Evolutionary conservation across 208 protist genomes (phyloP).

Genomic region (Trypanosoma avium): DNA sequence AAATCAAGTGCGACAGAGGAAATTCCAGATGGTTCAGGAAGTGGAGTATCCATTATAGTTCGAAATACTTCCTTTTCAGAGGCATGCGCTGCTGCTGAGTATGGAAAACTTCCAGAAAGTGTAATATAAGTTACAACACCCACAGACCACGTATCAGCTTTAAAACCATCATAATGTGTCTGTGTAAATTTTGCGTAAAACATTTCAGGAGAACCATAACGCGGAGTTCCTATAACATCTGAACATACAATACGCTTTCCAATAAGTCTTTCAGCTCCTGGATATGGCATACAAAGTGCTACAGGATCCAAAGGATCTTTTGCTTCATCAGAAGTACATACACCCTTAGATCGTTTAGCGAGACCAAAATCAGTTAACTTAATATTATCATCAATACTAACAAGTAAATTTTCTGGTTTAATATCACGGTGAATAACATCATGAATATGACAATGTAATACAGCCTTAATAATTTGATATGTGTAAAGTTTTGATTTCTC

Average conservation of each 20-base stretch:
- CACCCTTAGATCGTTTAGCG: slow-evolving; percentile 76
- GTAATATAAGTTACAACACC: slow-evolving; percentile 97
- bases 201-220: slow-evolving; percentile 91
- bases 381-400: slow-evolving; percentile 84
- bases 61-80: slow-evolving; percentile 92
- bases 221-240: slow-evolving; percentile 89
- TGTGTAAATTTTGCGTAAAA: slow-evolving; percentile 92
- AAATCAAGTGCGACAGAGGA: slow-evolving; percentile 68
- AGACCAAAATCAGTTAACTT: slow-evolving; percentile 93
- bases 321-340: slow-evolving; percentile 58
- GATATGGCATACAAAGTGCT: slow-evolving; percentile 75
- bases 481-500: slow-evolving; percentile 84
- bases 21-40: slow-evolving; percentile 76
- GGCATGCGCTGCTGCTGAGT: slow-evolving; percentile 85
- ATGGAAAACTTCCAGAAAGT: slow-evolving; percentile 96
- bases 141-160: slow-evolving; percentile 95
- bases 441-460: slow-evolving; percentile 89
- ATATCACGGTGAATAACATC: slow-evolving; percentile 93
- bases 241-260: slow-evolving; percentile 85
- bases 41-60: slow-evolving; percentile 84
- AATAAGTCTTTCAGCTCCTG: slow-evolving; percentile 75
- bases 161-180: slow-evolving; percentile 93
- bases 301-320: slow-evolving; percentile 69
- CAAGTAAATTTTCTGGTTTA: slow-evolving; percentile 91
- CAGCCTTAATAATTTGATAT: slow-evolving; percentile 89